These are phyloP conservation scores for Graphiopsis chlorocephala DNA, from an alignment of 2,329 filamentous ascomycete genomes.

Conservation along the genomic window DNA sequence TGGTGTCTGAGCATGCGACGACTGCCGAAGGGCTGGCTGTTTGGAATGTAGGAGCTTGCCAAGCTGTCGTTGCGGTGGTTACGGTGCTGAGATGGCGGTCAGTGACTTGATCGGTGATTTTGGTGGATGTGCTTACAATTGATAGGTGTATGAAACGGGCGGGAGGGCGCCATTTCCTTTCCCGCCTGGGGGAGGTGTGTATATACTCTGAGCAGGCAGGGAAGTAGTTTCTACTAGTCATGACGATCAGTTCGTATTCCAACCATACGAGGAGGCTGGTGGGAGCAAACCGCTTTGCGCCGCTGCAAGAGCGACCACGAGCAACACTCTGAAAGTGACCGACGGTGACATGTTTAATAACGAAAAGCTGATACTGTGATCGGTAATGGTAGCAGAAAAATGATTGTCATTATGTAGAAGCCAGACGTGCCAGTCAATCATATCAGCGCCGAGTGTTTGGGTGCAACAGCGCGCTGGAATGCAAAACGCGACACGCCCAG, in stretches of 20 bases:
- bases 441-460: constrained; percentile 12
- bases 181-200: background rate
- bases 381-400: background rate
- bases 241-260: background rate
- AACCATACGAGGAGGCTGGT: background rate
- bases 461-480: constrained; percentile 15
- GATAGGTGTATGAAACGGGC: constrained; percentile 17
- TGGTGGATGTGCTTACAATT: background rate
- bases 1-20: constrained; percentile 19
- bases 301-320: background rate
- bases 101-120: background rate
- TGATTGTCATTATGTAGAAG: constrained; percentile 4
- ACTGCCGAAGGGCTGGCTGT: constrained; percentile 12
- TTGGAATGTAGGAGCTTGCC: constrained; percentile 19
- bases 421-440: background rate
- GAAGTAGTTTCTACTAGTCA: background rate
- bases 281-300: background rate
- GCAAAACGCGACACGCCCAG: constrained; percentile 8
- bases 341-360: background rate
- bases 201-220: background rate
- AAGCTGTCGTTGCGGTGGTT: constrained; percentile 21
- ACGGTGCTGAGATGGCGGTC: constrained; percentile 10
- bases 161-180: background rate
- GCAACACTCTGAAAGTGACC: background rate
- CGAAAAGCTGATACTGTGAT: background rate